A percentile compares a stretch with the other conserved stretches of the same genome.
These are phyloP conservation scores for Pseudocercospora vitis DNA, from an alignment of 2,329 filamentous ascomycete genomes.

Conservation along the genomic window DNA sequence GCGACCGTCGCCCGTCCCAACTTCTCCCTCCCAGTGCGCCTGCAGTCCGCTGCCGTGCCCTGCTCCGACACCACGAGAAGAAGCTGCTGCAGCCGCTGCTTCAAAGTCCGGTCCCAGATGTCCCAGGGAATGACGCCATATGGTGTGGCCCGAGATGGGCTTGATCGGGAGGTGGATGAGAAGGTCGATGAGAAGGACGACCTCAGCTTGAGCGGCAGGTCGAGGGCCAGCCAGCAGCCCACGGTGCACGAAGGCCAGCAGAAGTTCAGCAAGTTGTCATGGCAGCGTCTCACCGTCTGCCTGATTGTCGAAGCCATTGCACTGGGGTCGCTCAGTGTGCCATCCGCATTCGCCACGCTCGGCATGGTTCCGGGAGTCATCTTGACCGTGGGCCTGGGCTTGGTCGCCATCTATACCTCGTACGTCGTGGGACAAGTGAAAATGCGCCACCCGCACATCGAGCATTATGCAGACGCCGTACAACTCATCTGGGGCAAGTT, in stretches of 20 bases:
- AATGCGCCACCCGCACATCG: conserved; percentile 47
- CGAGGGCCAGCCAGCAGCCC: conserved; percentile 18
- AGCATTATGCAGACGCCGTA: conserved; percentile 49
- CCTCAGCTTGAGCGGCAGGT: conserved; percentile 13
- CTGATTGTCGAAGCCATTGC: conserved; percentile 63
- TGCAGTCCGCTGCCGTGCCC: too few species aligned
- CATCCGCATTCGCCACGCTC: conserved; percentile 55
- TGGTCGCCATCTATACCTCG: conserved; percentile 62
- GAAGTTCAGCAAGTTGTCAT: conserved; percentile 48
- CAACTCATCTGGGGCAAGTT: conserved; percentile 44
- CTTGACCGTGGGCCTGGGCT: conserved; percentile 55
- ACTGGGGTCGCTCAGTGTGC: conserved; percentile 58
- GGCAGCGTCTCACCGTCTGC: conserved; percentile 46
- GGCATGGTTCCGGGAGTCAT: conserved; percentile 59
- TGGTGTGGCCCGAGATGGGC: conserved; percentile 19
- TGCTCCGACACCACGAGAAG: too few species aligned
- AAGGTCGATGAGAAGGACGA: conserved; percentile 16
- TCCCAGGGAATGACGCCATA: conserved; percentile 20
- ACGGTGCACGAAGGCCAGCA: conserved; percentile 35
- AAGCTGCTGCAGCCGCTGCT: too few species aligned
- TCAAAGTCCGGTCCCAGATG: conserved; percentile 19
- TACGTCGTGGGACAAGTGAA: conserved; percentile 64
- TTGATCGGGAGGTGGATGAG: conserved; percentile 10
- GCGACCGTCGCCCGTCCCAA: not conserved
- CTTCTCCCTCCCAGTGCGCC: too few species aligned